Conservation (phyloP, 495 filamentous ascomycete species). For the Niebla homalea region DNA sequence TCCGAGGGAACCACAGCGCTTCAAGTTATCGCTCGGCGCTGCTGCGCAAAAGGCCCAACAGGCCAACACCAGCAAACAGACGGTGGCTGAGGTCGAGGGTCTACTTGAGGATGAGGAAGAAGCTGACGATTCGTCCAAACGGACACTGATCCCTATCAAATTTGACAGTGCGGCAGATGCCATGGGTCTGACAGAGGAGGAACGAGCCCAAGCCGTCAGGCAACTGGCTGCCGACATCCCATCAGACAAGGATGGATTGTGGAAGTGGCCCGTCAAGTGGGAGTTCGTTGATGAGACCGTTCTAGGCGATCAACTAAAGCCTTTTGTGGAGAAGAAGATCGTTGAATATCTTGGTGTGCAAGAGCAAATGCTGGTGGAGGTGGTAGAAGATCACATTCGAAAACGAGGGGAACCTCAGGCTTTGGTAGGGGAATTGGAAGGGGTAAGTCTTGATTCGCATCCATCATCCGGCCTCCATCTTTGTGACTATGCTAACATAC, state of each 20-base stretch:
- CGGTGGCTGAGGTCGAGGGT: conserved; percentile 85
- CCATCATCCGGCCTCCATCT: neutral
- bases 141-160: conserved; percentile 82
- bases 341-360: conserved; percentile 92
- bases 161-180: conserved; percentile 65
- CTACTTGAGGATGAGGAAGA: conserved; percentile 91
- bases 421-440: conserved; percentile 70
- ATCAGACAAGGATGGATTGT: conserved; percentile 70
- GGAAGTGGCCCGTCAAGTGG: conserved; percentile 89
- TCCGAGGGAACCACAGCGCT: conserved; percentile 64
- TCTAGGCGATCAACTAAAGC: conserved; percentile 74
- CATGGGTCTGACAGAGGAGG: conserved; percentile 65
- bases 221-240: conserved; percentile 85
- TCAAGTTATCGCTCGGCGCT: conserved; percentile 87
- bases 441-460: conserved; percentile 40
- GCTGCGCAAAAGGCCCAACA: conserved; percentile 71
- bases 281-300: conserved; percentile 79
- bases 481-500: conserved; percentile 22
- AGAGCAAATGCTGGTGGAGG: conserved; percentile 88
- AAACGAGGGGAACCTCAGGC: conserved; percentile 64
- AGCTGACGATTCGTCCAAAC: conserved; percentile 51
- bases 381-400: conserved; percentile 76
- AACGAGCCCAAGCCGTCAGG: conserved; percentile 62
- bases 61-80: conserved; percentile 55
- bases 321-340: conserved; percentile 96